phyloP scores from a whole-genome alignment of 1,284 basidiomycete genomes.

The Puccinia horiana region DNA sequence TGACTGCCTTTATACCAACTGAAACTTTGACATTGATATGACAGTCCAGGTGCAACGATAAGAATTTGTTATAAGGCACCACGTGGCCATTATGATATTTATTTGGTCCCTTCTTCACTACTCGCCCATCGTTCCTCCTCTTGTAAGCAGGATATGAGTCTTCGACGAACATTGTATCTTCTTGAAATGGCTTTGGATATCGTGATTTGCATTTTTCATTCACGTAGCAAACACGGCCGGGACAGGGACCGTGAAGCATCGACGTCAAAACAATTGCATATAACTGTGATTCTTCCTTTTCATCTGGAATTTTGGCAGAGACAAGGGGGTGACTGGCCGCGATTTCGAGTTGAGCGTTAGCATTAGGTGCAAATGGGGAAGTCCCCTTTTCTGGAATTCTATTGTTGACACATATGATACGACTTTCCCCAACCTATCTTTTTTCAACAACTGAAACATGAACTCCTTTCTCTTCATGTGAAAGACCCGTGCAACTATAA shows the following conservation, averaged over 20 bases:
- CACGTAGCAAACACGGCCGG: not conserved
- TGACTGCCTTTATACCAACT: not conserved
- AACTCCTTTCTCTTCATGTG: too few relatives aligned
- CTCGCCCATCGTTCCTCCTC: not conserved
- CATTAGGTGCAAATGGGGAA: conserved; percentile 62
- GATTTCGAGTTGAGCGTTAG: not conserved
- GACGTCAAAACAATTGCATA: not conserved
- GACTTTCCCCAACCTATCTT: conserved; percentile 58
- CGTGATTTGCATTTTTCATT: not conserved
- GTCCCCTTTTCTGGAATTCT: conserved; percentile 64
- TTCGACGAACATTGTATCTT: too few relatives aligned
- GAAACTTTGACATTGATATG: conserved; percentile 40
- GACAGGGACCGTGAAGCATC: not conserved
- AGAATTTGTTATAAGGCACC: conserved; percentile 22
- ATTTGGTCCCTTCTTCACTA: not conserved
- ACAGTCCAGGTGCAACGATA: not conserved
- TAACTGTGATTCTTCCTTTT: not conserved
- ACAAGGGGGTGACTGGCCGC: not conserved
- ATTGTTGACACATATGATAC: conserved; percentile 62
- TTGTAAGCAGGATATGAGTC: not conserved
- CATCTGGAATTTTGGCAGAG: not conserved
- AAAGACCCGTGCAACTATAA: conserved; percentile 63
- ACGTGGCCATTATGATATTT: not conserved
- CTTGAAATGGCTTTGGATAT: not conserved
- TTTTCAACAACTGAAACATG: conserved; percentile 22